Evolutionary conservation across 345 rosid genomes (phyloP).

Genomic region (Eucalyptus regnans): DNA sequence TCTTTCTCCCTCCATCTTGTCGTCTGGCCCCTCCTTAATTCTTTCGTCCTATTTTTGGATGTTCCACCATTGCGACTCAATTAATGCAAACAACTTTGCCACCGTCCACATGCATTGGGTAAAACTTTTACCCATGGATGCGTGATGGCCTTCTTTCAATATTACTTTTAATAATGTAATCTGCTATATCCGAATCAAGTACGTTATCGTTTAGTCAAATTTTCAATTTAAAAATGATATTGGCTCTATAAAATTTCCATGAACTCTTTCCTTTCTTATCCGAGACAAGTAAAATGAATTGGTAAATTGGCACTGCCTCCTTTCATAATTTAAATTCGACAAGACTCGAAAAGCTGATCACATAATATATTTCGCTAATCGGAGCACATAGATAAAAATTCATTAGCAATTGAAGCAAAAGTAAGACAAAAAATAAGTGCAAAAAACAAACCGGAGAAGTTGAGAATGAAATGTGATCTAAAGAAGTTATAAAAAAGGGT

Average conservation of each 20-base stretch:
- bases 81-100: not conserved
- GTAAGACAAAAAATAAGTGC: not conserved
- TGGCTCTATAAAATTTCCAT: not conserved
- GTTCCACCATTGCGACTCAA: not conserved
- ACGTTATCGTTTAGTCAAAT: not conserved
- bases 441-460: not conserved
- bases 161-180: not conserved
- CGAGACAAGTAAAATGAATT: not conserved
- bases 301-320: not conserved
- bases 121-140: not conserved
- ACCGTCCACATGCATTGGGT: not conserved
- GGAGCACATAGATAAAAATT: not conserved
- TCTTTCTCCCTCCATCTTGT: not conserved
- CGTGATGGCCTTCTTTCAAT: not conserved
- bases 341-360: not conserved
- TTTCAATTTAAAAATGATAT: not conserved
- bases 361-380: not conserved
- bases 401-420: not conserved
- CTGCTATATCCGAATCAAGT: not conserved
- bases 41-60: not conserved
- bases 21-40: not conserved
- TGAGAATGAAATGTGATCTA: not conserved
- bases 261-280: not conserved
- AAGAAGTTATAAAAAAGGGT: not conserved
- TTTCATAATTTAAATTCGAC: not conserved